These are phyloP conservation scores for Delphinella strobiligena DNA, from an alignment of 2,329 filamentous ascomycete genomes.

Conservation along the genomic window DNA sequence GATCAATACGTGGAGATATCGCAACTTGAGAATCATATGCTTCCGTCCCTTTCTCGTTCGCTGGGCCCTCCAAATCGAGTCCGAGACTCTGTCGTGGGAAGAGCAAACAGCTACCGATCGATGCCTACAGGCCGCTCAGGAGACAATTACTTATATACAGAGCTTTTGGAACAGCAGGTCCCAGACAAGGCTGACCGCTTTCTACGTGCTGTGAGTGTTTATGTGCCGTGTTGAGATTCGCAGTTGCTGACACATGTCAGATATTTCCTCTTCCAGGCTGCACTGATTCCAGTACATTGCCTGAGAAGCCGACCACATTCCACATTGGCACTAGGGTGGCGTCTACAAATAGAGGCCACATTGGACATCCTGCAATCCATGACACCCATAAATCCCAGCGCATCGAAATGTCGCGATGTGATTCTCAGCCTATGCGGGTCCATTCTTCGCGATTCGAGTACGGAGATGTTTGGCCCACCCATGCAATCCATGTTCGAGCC, in stretches of 20 bases:
- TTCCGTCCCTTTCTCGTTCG: constrained; percentile 36
- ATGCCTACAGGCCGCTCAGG: constrained; percentile 32
- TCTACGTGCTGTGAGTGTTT: constrained; percentile 28
- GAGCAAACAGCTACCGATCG: constrained; percentile 19
- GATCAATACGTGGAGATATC: constrained; percentile 32
- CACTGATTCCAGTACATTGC: constrained; percentile 36
- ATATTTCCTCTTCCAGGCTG: constrained; percentile 40
- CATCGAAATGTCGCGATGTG: constrained; percentile 29
- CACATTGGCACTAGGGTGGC: constrained; percentile 27
- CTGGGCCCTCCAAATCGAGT: constrained; percentile 8
- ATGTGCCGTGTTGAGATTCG: background rate
- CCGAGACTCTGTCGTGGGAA: constrained; percentile 2
- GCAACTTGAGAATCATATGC: constrained; percentile 37
- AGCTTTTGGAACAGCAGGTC: constrained; percentile 26
- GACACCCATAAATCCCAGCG: constrained; percentile 27
- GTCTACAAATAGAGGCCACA: constrained; percentile 27
- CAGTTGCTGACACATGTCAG: background rate
- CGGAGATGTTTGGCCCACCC: constrained; percentile 1
- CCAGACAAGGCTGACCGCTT: constrained; percentile 30
- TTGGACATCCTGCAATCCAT: constrained; percentile 27
- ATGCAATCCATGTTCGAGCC: constrained; percentile 5
- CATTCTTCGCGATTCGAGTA: background rate
- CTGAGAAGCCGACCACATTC: constrained; percentile 32
- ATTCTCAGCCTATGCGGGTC: constrained; percentile 30
- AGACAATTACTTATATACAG: constrained; percentile 28